Evolutionary conservation across 768 basidiomycete genomes (phyloP).

Genomic region (Tephrocybe rancida): DNA sequence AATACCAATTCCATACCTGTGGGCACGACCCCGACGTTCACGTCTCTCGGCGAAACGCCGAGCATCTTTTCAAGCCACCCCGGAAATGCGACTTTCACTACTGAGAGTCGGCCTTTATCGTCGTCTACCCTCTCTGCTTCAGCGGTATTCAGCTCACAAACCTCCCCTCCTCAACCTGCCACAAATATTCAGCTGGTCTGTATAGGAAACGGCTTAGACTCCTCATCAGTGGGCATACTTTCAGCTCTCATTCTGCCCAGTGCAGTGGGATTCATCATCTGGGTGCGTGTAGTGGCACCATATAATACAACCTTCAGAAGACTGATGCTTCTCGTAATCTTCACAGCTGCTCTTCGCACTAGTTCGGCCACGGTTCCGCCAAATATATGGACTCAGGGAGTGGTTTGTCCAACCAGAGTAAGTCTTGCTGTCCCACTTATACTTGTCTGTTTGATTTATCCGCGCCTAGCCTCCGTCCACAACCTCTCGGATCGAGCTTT

Average conservation of each 20-base stretch:
- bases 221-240: constrained; percentile 61
- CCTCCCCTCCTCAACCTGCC: constrained; percentile 22
- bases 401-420: constrained; percentile 79
- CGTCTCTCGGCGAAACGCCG: constrained; percentile 38
- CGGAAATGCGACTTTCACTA: constrained; percentile 15
- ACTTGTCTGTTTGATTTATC: constrained; percentile 15
- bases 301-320: background rate
- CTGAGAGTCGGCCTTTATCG: constrained; percentile 15
- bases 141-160: constrained; percentile 26
- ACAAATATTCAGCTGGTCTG: constrained; percentile 46
- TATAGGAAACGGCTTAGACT: constrained; percentile 66
- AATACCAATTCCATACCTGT: constrained; percentile 37
- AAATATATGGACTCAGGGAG: constrained; percentile 72
- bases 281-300: constrained; percentile 48
- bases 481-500: constrained; percentile 56
- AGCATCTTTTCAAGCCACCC: constrained; percentile 17
- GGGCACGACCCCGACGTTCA: constrained; percentile 42
- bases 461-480: constrained; percentile 57
- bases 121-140: constrained; percentile 20
- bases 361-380: constrained; percentile 67
- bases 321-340: constrained; percentile 13
- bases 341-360: constrained; percentile 66
- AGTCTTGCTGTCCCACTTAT: constrained; percentile 28
- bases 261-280: constrained; percentile 61
- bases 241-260: constrained; percentile 60